Conservation (phyloP, 75 land plant species). For the Larix kaempferi region DNA sequence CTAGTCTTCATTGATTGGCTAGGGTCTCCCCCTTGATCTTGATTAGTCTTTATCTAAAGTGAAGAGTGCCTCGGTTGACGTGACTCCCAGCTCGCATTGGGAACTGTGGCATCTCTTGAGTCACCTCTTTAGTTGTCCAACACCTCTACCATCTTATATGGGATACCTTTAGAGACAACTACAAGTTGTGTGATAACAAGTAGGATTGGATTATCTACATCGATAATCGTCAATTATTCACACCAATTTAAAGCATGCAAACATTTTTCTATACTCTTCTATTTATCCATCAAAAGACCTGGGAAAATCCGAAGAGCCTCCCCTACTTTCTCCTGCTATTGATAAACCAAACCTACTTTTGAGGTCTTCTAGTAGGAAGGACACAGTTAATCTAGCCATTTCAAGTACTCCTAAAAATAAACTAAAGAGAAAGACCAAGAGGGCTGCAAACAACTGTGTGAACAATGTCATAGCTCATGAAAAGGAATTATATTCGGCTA, state of each 20-base stretch:
- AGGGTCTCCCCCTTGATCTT: too few species aligned
- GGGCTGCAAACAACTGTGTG: constrained; percentile 53
- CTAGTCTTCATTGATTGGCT: too few species aligned
- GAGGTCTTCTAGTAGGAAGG: not conserved
- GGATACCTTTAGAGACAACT: too few species aligned
- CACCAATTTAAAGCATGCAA: constrained; percentile 86
- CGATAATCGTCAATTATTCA: constrained; percentile 77
- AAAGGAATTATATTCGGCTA: not conserved
- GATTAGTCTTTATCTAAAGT: too few species aligned
- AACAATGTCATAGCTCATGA: constrained; percentile 16
- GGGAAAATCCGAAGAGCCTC: constrained; percentile 35
- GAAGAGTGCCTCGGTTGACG: too few species aligned
- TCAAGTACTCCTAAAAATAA: constrained; percentile 57
- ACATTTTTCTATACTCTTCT: constrained; percentile 64
- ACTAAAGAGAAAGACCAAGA: constrained; percentile 64
- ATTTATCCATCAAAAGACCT: constrained; percentile 79
- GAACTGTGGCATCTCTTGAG: too few species aligned
- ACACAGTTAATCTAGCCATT: constrained; percentile 22
- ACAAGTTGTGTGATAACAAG: too few species aligned
- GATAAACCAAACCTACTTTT: constrained; percentile 22
- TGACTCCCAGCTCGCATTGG: too few species aligned
- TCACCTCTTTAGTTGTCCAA: too few species aligned
- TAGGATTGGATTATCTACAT: constrained; percentile 81
- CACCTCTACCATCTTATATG: too few species aligned
- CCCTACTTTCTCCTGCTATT: constrained; percentile 54